These are phyloP conservation scores for Pleurotus sapidus DNA, from an alignment of 768 basidiomycete genomes.

Conservation along the genomic window DNA sequence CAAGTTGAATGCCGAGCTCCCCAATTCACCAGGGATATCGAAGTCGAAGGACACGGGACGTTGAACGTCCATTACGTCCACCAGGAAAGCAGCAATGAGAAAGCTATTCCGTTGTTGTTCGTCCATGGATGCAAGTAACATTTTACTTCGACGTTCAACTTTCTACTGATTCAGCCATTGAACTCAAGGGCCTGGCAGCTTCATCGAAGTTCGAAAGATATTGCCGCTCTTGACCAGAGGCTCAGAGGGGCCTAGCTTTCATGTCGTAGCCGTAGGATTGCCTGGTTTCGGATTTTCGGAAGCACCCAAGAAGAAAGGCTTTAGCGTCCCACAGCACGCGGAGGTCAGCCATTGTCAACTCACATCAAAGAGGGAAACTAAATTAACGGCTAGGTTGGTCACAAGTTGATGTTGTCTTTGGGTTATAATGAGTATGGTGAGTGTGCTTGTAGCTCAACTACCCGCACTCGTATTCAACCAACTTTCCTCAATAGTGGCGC, in stretches of 20 bases:
- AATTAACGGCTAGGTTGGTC: constrained; percentile 29
- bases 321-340: constrained; percentile 41
- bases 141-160: background rate
- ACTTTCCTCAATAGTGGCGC: constrained; percentile 30
- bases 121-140: constrained; percentile 51
- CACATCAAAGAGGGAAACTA: background rate
- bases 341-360: constrained; percentile 29
- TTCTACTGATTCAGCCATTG: background rate
- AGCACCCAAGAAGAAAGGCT: constrained; percentile 50
- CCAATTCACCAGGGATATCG: constrained; percentile 51
- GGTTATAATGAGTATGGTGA: constrained; percentile 47
- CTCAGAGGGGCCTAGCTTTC: constrained; percentile 53
- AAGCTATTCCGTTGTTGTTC: constrained; percentile 61
- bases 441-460: background rate
- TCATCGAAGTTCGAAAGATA: constrained; percentile 57
- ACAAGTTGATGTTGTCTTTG: constrained; percentile 46
- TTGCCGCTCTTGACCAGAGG: constrained; percentile 44
- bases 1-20: constrained; percentile 45
- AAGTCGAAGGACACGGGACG: constrained; percentile 40
- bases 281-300: constrained; percentile 65
- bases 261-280: constrained; percentile 58
- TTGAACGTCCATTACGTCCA: constrained; percentile 57
- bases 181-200: constrained; percentile 57
- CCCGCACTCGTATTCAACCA: background rate
- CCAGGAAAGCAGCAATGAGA: constrained; percentile 36